These are phyloP conservation scores for Zelonia costaricensis DNA, from an alignment of 208 protist genomes.

Conservation along the genomic window DNA sequence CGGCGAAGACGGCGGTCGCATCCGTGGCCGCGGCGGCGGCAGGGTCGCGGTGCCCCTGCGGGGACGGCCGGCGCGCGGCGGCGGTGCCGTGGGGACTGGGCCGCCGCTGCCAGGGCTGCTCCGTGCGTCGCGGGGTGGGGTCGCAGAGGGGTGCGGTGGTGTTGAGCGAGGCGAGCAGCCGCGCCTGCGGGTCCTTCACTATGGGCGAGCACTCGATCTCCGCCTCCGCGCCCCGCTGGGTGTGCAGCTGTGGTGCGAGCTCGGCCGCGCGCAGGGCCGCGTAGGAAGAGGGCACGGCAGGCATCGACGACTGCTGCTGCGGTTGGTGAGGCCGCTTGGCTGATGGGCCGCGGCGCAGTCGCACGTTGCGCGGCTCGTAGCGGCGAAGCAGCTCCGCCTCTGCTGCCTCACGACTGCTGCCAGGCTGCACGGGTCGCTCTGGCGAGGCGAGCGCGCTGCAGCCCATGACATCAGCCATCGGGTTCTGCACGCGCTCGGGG, in stretches of 20 bases:
- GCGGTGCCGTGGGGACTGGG: no score
- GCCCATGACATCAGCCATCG: conserved; percentile 5
- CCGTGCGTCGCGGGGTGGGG: background rate
- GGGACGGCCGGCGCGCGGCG: no score
- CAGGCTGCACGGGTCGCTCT: no score
- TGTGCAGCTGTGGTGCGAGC: background rate
- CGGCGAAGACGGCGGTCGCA: no score
- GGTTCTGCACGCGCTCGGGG: conserved; percentile 7
- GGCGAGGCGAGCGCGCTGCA: background rate
- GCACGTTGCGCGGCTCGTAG: conserved; percentile 27
- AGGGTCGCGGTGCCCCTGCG: no score
- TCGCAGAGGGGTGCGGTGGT: conserved; percentile 26
- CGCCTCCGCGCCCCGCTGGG: background rate
- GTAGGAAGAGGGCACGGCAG: no score
- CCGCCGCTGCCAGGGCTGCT: no score
- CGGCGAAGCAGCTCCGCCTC: conserved; percentile 23
- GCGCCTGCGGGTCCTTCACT: conserved; percentile 21
- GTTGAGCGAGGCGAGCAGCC: conserved; percentile 19
- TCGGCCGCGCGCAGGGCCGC: conserved; percentile 18
- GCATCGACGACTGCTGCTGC: no score
- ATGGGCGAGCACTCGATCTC: conserved; percentile 43
- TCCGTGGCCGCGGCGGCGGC: no score
- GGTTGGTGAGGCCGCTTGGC: background rate
- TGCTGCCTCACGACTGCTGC: background rate
- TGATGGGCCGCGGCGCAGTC: background rate